Conservation (phyloP, 148 eudicot genomes). For the Bassia scoparia region DNA sequence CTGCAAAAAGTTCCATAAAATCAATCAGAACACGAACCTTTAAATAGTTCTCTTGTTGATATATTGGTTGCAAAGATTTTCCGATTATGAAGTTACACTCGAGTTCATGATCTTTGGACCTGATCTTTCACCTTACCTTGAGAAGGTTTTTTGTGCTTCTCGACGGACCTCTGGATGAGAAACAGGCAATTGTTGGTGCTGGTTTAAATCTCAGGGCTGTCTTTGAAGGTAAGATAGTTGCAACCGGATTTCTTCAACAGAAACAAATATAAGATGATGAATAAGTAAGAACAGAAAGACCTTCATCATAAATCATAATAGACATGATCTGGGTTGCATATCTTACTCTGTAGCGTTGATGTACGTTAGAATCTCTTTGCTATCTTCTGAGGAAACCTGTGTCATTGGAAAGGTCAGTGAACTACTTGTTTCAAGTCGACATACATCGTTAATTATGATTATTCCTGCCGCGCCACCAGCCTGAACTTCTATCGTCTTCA, state of each 20-base stretch:
- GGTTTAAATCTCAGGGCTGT: slow-evolving; percentile 40
- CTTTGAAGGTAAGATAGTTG: slow-evolving; percentile 48
- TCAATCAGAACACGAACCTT: not conserved
- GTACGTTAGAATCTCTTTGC: slow-evolving; percentile 36
- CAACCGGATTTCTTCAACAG: slow-evolving; percentile 46
- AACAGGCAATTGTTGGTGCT: slow-evolving; percentile 57
- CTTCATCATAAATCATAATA: not conserved
- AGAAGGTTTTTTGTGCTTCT: slow-evolving; percentile 37
- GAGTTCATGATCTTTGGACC: not conserved
- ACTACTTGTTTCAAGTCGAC: slow-evolving; percentile 29
- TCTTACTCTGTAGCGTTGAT: slow-evolving; percentile 49
- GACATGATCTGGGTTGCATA: not conserved
- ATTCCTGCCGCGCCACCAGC: slow-evolving; percentile 43
- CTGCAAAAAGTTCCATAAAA: slow-evolving; percentile 25
- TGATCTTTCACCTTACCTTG: slow-evolving; percentile 35
- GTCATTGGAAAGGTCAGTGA: slow-evolving; percentile 40
- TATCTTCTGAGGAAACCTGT: slow-evolving; percentile 44
- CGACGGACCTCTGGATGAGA: slow-evolving; percentile 72
- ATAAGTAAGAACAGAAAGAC: not conserved
- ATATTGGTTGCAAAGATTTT: no score
- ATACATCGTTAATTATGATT: slow-evolving; percentile 35
- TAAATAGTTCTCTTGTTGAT: not conserved
- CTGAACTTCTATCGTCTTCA: slow-evolving; percentile 23
- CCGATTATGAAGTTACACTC: no score
- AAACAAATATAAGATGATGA: not conserved